Evolutionary conservation across 2,329 filamentous ascomycete genomes (phyloP), one percentile per base, ranked within the genome.

Genomic region (Ophiostoma ips): DNA sequence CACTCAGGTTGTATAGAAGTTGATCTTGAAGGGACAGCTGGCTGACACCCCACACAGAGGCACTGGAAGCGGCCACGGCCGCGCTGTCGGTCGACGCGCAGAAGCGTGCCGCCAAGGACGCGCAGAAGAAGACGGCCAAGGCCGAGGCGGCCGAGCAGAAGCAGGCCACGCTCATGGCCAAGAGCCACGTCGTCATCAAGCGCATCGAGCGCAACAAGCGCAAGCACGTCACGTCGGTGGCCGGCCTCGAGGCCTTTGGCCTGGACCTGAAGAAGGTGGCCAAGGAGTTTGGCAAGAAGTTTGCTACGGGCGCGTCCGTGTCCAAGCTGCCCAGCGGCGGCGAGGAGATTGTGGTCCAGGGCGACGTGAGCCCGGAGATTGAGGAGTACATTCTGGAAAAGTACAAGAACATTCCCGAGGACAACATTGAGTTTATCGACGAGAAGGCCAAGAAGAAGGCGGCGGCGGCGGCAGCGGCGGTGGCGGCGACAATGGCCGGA

Each of bases 281-380:
- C 52, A 96, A 96, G 72, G 92, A 96, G 62, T 82, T 96, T 58
- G 92, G 92, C 55, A 98, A 96, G 77, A 96, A 95, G 69, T 96
- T 98, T 63, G 92, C 92, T 30, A 96, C 92, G 10, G 92, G 92
- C 1, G 84, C 82, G 15, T 89, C 83, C 41, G 92, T 98, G 41
- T 96, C 90, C 9, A 95, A 95, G 70, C 77, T 84, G 1, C 77
- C 87, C 0, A 81, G 80, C 50, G 87, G 87, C 19, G 85, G 85
- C 16, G 92, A 98, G 68, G 92, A 96, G 69, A 96, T 98, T 63
- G 94, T 94, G 5, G 87, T 98, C 18, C 92, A 98, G 69, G 92
- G 92, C 33, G 92, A 98, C 68, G 81, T 98, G 55, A 94, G 88
- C 64, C 86, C 92, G 60, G 92, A 98, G 68, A 82, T 98, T 56